Percentiles rank a stretch among this genome's conserved stretches.
Conservation (phyloP, 345 rosid genomes). For the Stellera chamaejasme region DNA sequence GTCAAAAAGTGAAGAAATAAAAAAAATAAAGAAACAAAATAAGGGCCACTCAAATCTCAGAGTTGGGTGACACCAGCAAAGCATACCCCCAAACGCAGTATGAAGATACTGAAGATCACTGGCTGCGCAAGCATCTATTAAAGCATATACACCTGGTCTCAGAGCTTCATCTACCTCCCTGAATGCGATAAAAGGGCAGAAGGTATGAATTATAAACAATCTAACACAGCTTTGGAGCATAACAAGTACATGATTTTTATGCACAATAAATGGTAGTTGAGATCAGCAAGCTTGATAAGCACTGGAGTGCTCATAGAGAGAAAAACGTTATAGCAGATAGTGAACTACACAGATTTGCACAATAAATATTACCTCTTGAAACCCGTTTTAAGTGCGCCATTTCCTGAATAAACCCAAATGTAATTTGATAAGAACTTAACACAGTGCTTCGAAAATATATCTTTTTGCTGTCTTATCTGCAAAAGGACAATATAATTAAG, state of each 20-base stretch:
- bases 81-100: conserved; percentile 73
- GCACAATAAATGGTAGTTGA: no score
- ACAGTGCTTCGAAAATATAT: conserved; percentile 57
- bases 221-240: no score
- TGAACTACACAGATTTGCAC: no score
- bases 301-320: no score
- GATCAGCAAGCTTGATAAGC: no score
- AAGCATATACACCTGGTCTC: conserved; percentile 81
- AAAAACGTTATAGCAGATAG: no score
- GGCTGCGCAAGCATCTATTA: conserved; percentile 74
- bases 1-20: conserved; percentile 5
- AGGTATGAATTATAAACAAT: background rate
- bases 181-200: conserved; percentile 17
- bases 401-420: conserved; percentile 69
- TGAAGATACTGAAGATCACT: conserved; percentile 85
- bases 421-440: conserved; percentile 69
- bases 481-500: conserved; percentile 7
- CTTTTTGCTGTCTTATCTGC: conserved; percentile 87
- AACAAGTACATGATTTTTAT: background rate
- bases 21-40: no score
- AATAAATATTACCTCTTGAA: conserved; percentile 48
- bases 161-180: conserved; percentile 92
- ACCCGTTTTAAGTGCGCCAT: conserved; percentile 66
- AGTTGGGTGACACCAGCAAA: background rate
- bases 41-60: background rate